A percentile compares a stretch with the other conserved stretches of the same genome.
Conservation (phyloP, 2,329 filamentous ascomycete species). For the Beauveria medogensis region DNA sequence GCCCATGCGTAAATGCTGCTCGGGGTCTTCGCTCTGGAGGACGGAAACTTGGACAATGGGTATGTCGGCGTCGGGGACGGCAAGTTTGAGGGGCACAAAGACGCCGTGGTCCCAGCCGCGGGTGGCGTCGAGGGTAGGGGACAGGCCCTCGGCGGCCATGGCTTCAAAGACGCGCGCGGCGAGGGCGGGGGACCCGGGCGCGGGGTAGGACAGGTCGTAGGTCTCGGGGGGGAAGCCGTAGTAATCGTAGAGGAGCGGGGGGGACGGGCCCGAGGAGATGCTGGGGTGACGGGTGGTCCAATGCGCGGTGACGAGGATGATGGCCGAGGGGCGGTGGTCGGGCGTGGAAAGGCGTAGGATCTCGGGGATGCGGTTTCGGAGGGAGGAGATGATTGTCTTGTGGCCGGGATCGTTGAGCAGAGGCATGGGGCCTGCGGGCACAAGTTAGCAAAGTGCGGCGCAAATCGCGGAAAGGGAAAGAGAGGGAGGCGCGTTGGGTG, state of each 20-base stretch:
- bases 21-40: constrained; percentile 41
- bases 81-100: constrained; percentile 49
- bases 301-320: constrained; percentile 51
- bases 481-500: background rate
- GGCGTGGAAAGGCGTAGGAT: constrained; percentile 46
- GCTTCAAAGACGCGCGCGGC: constrained; percentile 40
- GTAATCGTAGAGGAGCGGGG: constrained; percentile 49
- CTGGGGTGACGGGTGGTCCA: constrained; percentile 43
- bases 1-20: constrained; percentile 42
- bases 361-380: constrained; percentile 44
- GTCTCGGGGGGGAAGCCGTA: constrained; percentile 48
- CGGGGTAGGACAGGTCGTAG: constrained; percentile 48
- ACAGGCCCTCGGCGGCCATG: constrained; percentile 38
- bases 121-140: constrained; percentile 27
- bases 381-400: constrained; percentile 40
- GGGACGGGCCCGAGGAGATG: constrained; percentile 41
- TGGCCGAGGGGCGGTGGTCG: constrained; percentile 37
- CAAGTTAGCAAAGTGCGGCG: background rate
- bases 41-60: constrained; percentile 52
- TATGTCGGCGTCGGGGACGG: constrained; percentile 41
- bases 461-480: background rate
- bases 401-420: constrained; percentile 47
- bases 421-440: constrained; percentile 43
- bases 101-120: constrained; percentile 54
- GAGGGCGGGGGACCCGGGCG: constrained; percentile 45